Evolutionary conservation across 2,329 filamentous ascomycete genomes (phyloP).

Genomic region (Botrytis fabae): DNA sequence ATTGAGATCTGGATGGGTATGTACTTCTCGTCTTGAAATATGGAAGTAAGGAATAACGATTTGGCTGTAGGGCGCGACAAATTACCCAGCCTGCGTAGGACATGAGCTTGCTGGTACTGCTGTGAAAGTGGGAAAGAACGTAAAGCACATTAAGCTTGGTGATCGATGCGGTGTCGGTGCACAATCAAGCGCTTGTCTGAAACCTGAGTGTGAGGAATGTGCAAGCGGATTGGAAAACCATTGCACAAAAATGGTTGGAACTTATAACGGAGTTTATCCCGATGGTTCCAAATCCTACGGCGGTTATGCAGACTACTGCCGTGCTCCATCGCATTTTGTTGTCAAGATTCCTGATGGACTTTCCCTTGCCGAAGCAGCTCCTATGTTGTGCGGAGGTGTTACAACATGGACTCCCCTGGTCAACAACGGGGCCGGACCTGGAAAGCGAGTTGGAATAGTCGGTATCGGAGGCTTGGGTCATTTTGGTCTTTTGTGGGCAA

Average conservation of each 20-base stretch:
- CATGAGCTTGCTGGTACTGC: slow-evolving; percentile 54
- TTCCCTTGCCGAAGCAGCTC: slow-evolving; percentile 20
- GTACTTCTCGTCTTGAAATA: slow-evolving; percentile 30
- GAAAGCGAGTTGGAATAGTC: slow-evolving; percentile 65
- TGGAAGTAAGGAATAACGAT: background rate
- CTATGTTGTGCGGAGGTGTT: slow-evolving; percentile 22
- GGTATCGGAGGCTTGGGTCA: slow-evolving; percentile 74
- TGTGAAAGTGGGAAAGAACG: slow-evolving; percentile 47
- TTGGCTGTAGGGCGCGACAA: slow-evolving; percentile 10
- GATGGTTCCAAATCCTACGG: slow-evolving; percentile 23
- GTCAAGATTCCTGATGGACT: slow-evolving; percentile 21
- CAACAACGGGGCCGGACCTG: slow-evolving; percentile 18
- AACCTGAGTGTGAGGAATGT: slow-evolving; percentile 24
- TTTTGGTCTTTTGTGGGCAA: slow-evolving; percentile 67
- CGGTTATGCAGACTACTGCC: slow-evolving; percentile 23
- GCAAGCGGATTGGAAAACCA: slow-evolving; percentile 19
- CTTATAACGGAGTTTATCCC: slow-evolving; percentile 17
- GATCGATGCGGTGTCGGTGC: slow-evolving; percentile 57
- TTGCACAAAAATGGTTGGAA: slow-evolving; percentile 11
- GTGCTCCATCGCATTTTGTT: slow-evolving; percentile 20
- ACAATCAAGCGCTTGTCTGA: slow-evolving; percentile 43
- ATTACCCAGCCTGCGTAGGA: slow-evolving; percentile 46
- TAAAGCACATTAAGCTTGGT: slow-evolving; percentile 50
- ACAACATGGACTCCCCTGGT: slow-evolving; percentile 20
- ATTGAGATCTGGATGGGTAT: slow-evolving; percentile 39